phyloP scores from a whole-genome alignment of 2,329 filamentous ascomycete genomes.

The Fusarium penzigii region DNA sequence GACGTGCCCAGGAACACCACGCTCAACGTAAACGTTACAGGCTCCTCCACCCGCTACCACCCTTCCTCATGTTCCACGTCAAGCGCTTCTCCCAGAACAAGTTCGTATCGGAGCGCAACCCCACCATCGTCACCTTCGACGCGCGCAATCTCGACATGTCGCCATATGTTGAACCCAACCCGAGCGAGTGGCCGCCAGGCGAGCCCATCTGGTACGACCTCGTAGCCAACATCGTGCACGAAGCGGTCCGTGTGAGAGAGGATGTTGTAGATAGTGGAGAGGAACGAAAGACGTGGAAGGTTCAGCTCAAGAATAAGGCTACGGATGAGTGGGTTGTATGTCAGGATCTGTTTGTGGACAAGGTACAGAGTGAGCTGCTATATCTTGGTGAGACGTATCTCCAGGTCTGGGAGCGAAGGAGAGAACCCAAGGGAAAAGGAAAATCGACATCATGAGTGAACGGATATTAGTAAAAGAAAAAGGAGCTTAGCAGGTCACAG shows the following conservation, averaged over 20 bases:
- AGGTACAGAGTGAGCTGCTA: slow-evolving; percentile 82
- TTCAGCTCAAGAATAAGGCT: slow-evolving; percentile 80
- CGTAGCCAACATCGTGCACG: slow-evolving; percentile 91
- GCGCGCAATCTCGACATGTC: slow-evolving; percentile 79
- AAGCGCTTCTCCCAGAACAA: slow-evolving; percentile 98
- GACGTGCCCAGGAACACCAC: slow-evolving; percentile 83
- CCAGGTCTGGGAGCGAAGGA: slow-evolving; percentile 92
- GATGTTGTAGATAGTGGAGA: slow-evolving; percentile 90
- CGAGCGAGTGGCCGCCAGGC: slow-evolving; percentile 65
- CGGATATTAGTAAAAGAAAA: slow-evolving; percentile 4
- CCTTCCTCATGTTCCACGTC: slow-evolving; percentile 90
- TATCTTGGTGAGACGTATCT: slow-evolving; percentile 94
- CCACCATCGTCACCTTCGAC: slow-evolving; percentile 96
- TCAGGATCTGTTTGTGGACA: slow-evolving; percentile 92
- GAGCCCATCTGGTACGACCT: slow-evolving; percentile 95
- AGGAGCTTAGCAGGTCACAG: no score
- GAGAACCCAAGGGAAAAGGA: slow-evolving; percentile 46
- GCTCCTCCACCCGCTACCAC: slow-evolving; percentile 85
- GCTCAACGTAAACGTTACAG: slow-evolving; percentile 88
- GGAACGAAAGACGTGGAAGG: slow-evolving; percentile 88
- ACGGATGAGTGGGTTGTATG: slow-evolving; percentile 88
- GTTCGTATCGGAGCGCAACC: slow-evolving; percentile 93
- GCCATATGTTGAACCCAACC: slow-evolving; percentile 89
- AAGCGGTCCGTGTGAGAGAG: slow-evolving; percentile 73
- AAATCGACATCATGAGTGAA: slow-evolving; percentile 18